Conservation (phyloP, 108 stramenopile genomes). For the Nitzschia putrida region DNA sequence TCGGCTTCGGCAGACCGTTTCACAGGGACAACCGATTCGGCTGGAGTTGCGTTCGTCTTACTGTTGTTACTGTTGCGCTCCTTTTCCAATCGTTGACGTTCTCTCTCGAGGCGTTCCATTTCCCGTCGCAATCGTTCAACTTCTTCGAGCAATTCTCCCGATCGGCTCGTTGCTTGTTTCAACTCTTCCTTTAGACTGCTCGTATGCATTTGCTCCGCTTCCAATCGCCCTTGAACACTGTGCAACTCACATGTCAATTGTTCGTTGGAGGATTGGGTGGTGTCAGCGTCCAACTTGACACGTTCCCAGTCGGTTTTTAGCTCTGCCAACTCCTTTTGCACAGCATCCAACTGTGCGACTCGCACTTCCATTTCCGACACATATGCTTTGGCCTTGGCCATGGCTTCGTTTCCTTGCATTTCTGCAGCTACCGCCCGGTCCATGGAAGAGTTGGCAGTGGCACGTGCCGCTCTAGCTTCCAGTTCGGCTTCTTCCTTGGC, state of each 20-base stretch:
- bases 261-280: conserved; percentile 18
- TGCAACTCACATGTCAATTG: conserved; percentile 36
- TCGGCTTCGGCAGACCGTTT: conserved; percentile 49
- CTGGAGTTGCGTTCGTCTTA: neutral
- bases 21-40: neutral
- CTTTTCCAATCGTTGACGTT: conserved; percentile 27
- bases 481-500: conserved; percentile 86
- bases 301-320: conserved; percentile 40
- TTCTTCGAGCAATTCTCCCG: conserved; percentile 43
- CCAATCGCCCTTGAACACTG: conserved; percentile 23
- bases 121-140: conserved; percentile 43
- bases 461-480: conserved; percentile 74
- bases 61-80: neutral
- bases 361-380: conserved; percentile 45
- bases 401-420: conserved; percentile 50
- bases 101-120: conserved; percentile 29
- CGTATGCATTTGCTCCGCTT: conserved; percentile 35
- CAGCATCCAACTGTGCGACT: conserved; percentile 36
- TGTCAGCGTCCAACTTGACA: conserved; percentile 8
- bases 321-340: conserved; percentile 35
- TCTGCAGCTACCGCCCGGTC: conserved; percentile 67
- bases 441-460: conserved; percentile 70
- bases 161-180: conserved; percentile 8
- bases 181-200: conserved; percentile 22
- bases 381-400: conserved; percentile 51